Base-by-base conservation (phyloP, 768 basidiomycete species). In the Tephrocybe rancida region DNA sequence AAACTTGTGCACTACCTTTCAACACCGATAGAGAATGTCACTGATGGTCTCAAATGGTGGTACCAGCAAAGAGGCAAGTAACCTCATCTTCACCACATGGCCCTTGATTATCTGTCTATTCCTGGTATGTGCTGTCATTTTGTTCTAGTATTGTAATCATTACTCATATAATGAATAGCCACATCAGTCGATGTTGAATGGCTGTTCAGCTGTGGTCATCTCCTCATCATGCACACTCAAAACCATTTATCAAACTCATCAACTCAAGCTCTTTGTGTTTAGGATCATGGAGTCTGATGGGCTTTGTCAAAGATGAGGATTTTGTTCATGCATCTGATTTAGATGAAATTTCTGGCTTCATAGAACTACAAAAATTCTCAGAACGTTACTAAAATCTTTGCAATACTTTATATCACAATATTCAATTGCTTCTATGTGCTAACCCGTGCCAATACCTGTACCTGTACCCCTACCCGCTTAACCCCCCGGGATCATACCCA, bases 1-100 rank as follows among this genome's bases (percentile, higher is more conserved):
- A 30, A 51, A 35, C 27, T 74, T 13, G 62, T 61, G n/a, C 26
- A 32, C 1, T 74, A 71, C 42, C 67, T 76, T n/a, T 56, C 44
- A 22, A 61, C 66, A 1, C 62, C 65, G 21, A 35, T 59, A 16
- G 68, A 73, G 45, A 13, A 57, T n/a, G 55, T 63, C 24, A 49
- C 29, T 1, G 56, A 72, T 44, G 48, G 55, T 5, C 48, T 73
- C 19, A 27, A n/a, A 11, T 74, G 70, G 71, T 74, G 74, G 73
- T 37, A 34, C 58, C 64, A 18, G 35, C 46, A 6, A 46, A 45
- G 30, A 1, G 43, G 2, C 0, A 48, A 49, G 0, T 74, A 59
- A 49, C 71, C 70, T 21, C 34, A 45, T 1, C 66, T 74, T 1
- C 67, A 63, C 0, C 54, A 56, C 1, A 72, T 76, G 73, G 70